Evolutionary conservation across 768 basidiomycete species (phyloP), one percentile per base, ranked within the genome.

Genomic region (Mycena crocata): DNA sequence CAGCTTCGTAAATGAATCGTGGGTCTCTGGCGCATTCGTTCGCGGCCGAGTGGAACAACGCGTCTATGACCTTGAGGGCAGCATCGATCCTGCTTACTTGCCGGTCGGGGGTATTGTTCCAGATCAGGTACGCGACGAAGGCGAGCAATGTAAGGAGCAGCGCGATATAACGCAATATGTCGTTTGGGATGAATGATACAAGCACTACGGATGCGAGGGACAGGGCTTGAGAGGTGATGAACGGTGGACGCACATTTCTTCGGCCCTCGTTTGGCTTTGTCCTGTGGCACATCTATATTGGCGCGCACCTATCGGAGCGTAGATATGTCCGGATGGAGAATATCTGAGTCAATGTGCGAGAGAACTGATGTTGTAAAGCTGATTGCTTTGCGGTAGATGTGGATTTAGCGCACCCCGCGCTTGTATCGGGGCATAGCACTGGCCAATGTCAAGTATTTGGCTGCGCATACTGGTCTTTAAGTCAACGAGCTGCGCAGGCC

Each of bases 21-120:
- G 63, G 63, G 21, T 64, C 49, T 42, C 40, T 35, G 24, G 31
- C 7, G 35, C 56, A 64, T 51, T 64, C 56, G 12, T 44, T n/a
- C 32, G 30, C 23, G 26, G 42, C 57, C 50, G 13, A 31, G 12
- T 28, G 28, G 57, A 65, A 59, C 24, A 65, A 21, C 8, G 10
- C 13, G 0, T 59, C 26, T 31, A 48, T n/a, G 0, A 44, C 26
- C 44, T 58, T 45, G 34, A 54, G 1, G 14, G 42, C 45, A 12
- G 50, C n/a, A 5, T 58, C 57, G 15, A 59, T 32, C 2, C 15
- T 39, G 35, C 6, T 23, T 54, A 34, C 34, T 34, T 42, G 46
- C 13, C 15, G 19, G 24, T 2, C 23, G 17, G 35, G 31, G 9
- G 32, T n/a, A 10, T 51, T 51, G 49, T 51, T 30, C 4, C 9